Evolutionary conservation across 441 rosid genomes (phyloP).

Genomic region (Arabidopsis lyrata): DNA sequence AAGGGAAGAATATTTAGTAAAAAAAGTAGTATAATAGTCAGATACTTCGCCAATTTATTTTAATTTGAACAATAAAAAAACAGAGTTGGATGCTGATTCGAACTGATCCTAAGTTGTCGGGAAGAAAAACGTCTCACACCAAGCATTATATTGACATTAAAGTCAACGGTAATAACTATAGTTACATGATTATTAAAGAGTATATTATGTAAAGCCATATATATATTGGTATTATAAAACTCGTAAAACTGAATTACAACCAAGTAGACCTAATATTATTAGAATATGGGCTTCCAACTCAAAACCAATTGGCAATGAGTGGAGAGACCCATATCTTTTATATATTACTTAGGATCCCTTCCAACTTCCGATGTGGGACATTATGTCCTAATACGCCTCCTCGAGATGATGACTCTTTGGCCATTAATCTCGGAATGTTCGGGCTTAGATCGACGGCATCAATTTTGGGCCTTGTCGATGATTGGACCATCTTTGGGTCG

Average conservation of each 20-base stretch:
- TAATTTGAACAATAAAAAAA: background rate
- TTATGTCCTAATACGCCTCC: no score
- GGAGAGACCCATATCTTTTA: no score
- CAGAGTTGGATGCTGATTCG: conserved; percentile 45
- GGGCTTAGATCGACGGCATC: no score
- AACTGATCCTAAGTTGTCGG: conserved; percentile 46
- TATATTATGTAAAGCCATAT: background rate
- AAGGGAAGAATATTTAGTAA: conserved; percentile 24
- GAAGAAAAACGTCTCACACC: conserved; percentile 20
- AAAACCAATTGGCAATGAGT: no score
- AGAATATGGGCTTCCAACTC: no score
- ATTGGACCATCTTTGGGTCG: no score
- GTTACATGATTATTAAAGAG: conserved; percentile 4
- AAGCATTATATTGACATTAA: conserved; percentile 37
- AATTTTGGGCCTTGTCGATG: no score
- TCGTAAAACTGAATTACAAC: conserved; percentile 23
- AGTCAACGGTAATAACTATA: conserved; percentile 33
- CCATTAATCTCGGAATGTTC: no score
- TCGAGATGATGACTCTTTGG: no score
- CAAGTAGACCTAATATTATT: conserved; percentile 27
- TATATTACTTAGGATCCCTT: no score
- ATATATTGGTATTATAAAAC: conserved; percentile 19
- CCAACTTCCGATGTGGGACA: no score
- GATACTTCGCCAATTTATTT: conserved; percentile 4
- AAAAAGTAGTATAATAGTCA: conserved; percentile 17